A percentile compares a stretch with the other conserved stretches of the same genome.
Evolutionary conservation across 495 filamentous ascomycete genomes (phyloP).

Genomic region (Penicillium parvum): DNA sequence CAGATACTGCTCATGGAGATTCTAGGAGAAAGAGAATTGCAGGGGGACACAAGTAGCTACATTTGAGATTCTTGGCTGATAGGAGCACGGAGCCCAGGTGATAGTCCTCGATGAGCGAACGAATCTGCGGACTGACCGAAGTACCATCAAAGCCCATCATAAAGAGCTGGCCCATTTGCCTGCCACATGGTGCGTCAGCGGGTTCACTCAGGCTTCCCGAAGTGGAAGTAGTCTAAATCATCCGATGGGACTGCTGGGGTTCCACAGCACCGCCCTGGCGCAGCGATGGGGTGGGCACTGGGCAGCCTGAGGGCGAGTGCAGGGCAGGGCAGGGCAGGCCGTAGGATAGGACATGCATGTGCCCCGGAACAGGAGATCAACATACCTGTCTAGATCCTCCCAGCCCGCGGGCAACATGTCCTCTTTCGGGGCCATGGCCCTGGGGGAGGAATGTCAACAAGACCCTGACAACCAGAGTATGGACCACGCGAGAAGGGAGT

Average conservation of each 20-base stretch:
- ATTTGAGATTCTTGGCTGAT: conserved; percentile 89
- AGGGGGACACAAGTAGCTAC: too few species aligned
- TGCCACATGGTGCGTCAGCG: conserved; percentile 25
- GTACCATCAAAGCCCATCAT: conserved; percentile 97
- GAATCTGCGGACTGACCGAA: conserved; percentile 78
- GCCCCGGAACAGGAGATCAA: conserved; percentile 18
- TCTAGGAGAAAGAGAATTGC: not conserved
- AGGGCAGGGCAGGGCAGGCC: not conserved
- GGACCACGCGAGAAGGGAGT: conserved; percentile 3
- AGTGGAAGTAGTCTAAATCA: conserved; percentile 18
- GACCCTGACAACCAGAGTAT: conserved; percentile 8
- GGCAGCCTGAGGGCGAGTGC: not conserved
- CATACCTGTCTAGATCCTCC: conserved; percentile 48
- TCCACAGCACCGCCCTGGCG: conserved; percentile 15
- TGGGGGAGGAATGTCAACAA: conserved; percentile 36
- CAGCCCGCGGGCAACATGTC: conserved; percentile 47
- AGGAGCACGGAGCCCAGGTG: conserved; percentile 80
- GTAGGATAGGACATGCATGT: not conserved
- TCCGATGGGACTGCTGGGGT: conserved; percentile 12
- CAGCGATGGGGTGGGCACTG: conserved; percentile 1
- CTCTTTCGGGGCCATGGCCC: conserved; percentile 50
- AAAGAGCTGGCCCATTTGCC: conserved; percentile 80
- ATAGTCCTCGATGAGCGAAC: conserved; percentile 76
- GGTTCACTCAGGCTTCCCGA: conserved; percentile 10
- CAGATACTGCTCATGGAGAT: conserved; percentile 13